phyloP scores from a whole-genome alignment of 2,329 filamentous ascomycete genomes.

The Mariannaea sp. region DNA sequence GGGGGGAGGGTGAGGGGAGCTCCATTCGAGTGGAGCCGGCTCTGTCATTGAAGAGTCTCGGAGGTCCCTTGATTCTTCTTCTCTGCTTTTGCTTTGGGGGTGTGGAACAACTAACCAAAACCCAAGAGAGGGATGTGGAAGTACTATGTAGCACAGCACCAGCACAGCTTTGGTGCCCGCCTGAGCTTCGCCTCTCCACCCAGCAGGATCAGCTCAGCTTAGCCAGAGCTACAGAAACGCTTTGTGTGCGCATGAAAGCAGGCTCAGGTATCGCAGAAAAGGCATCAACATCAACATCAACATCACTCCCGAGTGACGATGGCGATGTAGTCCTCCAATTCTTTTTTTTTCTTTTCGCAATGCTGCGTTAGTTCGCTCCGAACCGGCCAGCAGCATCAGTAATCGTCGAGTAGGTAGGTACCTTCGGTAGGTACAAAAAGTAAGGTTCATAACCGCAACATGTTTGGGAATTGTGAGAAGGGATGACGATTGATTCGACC shows the following conservation, averaged over 20 bases:
- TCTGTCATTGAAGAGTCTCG: conserved; percentile 31
- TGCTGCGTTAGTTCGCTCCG: not conserved
- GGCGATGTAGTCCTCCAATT: too few species aligned
- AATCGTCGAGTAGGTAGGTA: too few species aligned
- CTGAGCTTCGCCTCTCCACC: not conserved
- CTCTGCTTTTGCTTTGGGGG: conserved; percentile 5
- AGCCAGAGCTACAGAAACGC: not conserved
- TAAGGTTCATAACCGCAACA: conserved; percentile 9
- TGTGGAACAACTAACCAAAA: not conserved
- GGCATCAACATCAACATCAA: too few species aligned
- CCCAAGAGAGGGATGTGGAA: not conserved
- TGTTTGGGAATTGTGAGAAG: not conserved
- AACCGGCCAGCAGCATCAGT: not conserved
- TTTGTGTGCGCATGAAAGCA: not conserved
- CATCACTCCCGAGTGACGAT: too few species aligned
- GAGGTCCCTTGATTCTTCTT: conserved; percentile 30
- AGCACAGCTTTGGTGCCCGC: not conserved
- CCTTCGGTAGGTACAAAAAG: not conserved
- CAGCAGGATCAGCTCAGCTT: not conserved
- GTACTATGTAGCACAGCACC: too few species aligned
- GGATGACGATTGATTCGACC: conserved; percentile 13
- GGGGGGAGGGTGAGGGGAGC: conserved; percentile 35
- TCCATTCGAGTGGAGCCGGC: conserved; percentile 34
- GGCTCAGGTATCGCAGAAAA: not conserved
- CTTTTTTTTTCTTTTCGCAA: conserved; percentile 9